Base-by-base conservation (phyloP, 2,329 filamentous ascomycete genomes). In the Epichloe sp. region DNA sequence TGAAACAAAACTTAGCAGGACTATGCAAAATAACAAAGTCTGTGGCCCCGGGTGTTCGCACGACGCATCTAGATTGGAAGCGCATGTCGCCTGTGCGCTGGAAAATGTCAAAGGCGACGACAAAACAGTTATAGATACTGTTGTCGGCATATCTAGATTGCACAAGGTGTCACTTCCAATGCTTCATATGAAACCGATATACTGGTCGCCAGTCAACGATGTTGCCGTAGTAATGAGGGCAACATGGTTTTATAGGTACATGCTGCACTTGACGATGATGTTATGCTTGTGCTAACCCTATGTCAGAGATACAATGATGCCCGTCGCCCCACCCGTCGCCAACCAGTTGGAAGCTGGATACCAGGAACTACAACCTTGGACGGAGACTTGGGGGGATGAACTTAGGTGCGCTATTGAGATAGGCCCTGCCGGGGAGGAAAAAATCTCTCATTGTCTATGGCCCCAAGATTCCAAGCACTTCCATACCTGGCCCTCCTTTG, bases 311-410 rank as follows among this genome's bases (percentile, higher is more conserved):
- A 91, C 86, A 1, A 95, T 97, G 89, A 73, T 87, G 53, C 93
- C 93, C 0, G 79, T 98, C 5, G 88, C 95, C 55, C 79, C 88
- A 1, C 72, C 80, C 15, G 84, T 96, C 36, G 89, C 93, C 8
- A 98, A 97, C 59, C 88, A 90, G 65, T 75, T 98, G 1, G 93
- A 98, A 65, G 78, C 82, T n/a, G 90, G 91, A 5, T 98, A 95
- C 63, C 73, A 85, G 51, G 88, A 95, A 60, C 72, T 97, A 48
- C 83, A 82, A 50, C 88, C 88, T 0, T 95, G 91, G 84, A 89
- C 86, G 1, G 81, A 93, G 59, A 95, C 91, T 1, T 98, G 93
- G 89, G 78, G 78, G 49, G 90, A 96, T 61, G 91, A 98, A 66
- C 71, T 98, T 7, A 82, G 85, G 56, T 95, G 88, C 65, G 94